Evolutionary conservation across 73 alveolate species (phyloP).

Genomic region (Paramecium pentaurelia): DNA sequence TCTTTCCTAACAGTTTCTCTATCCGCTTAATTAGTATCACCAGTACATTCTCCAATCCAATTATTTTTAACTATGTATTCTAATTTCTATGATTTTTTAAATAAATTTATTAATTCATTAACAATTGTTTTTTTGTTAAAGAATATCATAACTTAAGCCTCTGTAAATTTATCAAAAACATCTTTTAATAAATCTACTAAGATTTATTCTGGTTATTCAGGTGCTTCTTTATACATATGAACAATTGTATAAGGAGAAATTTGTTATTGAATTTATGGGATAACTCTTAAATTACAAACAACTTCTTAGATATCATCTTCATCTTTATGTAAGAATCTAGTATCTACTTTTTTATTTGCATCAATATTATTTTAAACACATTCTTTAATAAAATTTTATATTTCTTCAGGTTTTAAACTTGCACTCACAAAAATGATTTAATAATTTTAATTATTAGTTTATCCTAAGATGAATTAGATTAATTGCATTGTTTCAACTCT

Average conservation of each 20-base stretch:
- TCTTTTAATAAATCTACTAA: not conserved
- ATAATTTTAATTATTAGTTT: not conserved
- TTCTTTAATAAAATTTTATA: not conserved
- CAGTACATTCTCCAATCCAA: slow-evolving; percentile 40
- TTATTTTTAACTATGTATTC: slow-evolving; percentile 23
- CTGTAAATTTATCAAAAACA: not conserved
- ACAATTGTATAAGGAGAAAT: slow-evolving; percentile 20
- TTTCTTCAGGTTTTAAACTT: not conserved
- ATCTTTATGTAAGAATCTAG: not conserved
- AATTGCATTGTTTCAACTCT: not conserved
- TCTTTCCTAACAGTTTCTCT: slow-evolving; percentile 36
- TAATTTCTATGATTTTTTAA: not conserved
- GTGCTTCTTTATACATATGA: slow-evolving; percentile 13
- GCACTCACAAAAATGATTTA: slow-evolving; percentile 43
- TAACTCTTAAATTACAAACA: not conserved
- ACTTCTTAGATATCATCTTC: not conserved
- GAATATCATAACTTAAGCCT: slow-evolving; percentile 36
- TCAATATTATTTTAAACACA: not conserved
- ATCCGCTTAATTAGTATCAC: not conserved
- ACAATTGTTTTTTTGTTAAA: not conserved
- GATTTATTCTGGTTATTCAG: not conserved
- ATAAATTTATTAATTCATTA: not conserved
- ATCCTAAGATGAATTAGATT: not conserved
- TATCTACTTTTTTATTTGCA: not conserved
- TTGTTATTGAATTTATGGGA: not conserved